Evolutionary conservation across 129 eudicot species (phyloP).

Genomic region (Saposhnikovia divaricata): DNA sequence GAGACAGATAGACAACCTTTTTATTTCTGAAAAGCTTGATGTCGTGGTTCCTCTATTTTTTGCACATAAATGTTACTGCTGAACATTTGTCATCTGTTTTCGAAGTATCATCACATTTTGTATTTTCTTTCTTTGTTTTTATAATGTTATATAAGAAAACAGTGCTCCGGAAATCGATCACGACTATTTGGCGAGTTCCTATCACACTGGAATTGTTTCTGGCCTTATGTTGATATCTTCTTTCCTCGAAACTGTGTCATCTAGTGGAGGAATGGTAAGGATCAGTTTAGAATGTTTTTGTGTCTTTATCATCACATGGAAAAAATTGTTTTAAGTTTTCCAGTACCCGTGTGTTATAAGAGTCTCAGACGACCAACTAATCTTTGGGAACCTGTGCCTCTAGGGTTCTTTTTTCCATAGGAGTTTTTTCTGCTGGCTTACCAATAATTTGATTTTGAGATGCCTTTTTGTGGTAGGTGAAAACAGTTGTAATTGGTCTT

Average conservation of each 20-base stretch:
- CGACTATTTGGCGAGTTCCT: slow-evolving; percentile 66
- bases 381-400: not conserved
- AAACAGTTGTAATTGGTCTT: slow-evolving; percentile 77
- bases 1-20: not conserved
- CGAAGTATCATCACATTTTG: not conserved
- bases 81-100: not conserved
- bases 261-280: slow-evolving; percentile 49
- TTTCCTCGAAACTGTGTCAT: slow-evolving; percentile 43
- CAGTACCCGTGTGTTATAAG: not conserved
- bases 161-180: slow-evolving; percentile 47
- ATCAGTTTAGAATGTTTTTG: not conserved
- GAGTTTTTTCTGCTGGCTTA: not conserved
- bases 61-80: not conserved
- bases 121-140: slow-evolving; percentile 1
- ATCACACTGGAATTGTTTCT: slow-evolving; percentile 80
- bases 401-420: not conserved
- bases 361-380: not conserved
- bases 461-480: slow-evolving; percentile 39
- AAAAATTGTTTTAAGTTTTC: not conserved
- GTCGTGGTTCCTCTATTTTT: not conserved
- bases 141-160: slow-evolving; percentile 26
- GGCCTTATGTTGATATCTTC: slow-evolving; percentile 66
- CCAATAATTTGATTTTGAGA: not conserved
- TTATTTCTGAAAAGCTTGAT: not conserved
- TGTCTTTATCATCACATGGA: not conserved